Evolutionary conservation across 345 rosid genomes (phyloP).

Genomic region (Salix brachista): DNA sequence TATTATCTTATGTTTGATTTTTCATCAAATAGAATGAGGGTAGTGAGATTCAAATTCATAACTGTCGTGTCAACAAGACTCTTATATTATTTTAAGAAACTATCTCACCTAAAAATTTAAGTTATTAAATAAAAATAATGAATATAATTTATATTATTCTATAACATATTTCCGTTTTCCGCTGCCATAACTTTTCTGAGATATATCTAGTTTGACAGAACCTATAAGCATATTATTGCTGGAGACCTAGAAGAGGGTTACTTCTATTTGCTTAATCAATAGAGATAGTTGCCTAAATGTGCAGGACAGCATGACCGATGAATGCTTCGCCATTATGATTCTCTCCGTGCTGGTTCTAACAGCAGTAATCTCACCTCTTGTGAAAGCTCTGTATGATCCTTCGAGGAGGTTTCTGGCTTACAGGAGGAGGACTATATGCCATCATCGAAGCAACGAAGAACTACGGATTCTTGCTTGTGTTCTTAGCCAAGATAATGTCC

Average conservation of each 20-base stretch:
- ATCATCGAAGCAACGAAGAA: slow-evolving; percentile 28
- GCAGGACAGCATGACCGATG: slow-evolving; percentile 34
- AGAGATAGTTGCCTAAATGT: slow-evolving; percentile 2
- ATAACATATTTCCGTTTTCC: not conserved
- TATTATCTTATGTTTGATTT: no score
- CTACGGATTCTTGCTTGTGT: slow-evolving; percentile 49
- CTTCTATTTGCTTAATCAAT: not conserved
- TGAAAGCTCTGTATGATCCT: slow-evolving; percentile 52
- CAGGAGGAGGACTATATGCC: slow-evolving; percentile 48
- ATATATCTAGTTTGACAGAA: not conserved
- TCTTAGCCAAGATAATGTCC: slow-evolving; percentile 29
- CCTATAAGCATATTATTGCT: not conserved
- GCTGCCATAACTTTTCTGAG: no score
- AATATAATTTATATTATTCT: no score
- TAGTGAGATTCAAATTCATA: no score
- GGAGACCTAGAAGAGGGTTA: not conserved
- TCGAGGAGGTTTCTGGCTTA: slow-evolving; percentile 48
- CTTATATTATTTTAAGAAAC: no score
- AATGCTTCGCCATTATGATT: slow-evolving; percentile 27
- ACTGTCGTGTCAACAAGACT: no score
- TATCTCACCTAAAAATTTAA: no score
- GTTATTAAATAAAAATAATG: no score
- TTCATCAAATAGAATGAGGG: no score
- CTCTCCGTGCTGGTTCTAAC: slow-evolving; percentile 20
- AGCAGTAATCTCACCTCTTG: slow-evolving; percentile 35